Evolutionary conservation across 768 basidiomycete genomes (phyloP).

Genomic region (Tulasnella sp.): DNA sequence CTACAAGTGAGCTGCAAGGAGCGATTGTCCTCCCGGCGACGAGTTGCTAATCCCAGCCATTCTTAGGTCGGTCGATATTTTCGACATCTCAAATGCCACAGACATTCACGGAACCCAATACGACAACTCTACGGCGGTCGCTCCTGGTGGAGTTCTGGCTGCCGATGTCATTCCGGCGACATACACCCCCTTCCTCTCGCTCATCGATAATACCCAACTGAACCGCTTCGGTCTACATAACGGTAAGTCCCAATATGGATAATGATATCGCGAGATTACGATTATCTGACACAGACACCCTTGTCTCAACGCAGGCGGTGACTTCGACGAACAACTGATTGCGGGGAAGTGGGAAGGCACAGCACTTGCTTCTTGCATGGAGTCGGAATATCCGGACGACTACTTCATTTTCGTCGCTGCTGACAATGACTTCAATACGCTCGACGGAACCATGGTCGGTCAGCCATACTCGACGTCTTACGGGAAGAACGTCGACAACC

Average conservation of each 20-base stretch:
- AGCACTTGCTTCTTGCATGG: slow-evolving; percentile 43
- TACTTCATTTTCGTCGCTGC: slow-evolving; percentile 56
- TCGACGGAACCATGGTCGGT: slow-evolving; percentile 40
- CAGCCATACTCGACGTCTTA: slow-evolving; percentile 36
- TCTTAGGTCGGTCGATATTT: slow-evolving; percentile 45
- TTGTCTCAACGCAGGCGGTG: slow-evolving; percentile 30
- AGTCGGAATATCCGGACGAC: slow-evolving; percentile 44
- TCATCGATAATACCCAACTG: slow-evolving; percentile 42
- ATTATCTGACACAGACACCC: background rate
- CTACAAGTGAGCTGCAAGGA: slow-evolving; percentile 35
- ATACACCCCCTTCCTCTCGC: slow-evolving; percentile 46
- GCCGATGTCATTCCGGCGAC: slow-evolving; percentile 38
- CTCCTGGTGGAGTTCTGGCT: slow-evolving; percentile 37
- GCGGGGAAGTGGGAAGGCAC: slow-evolving; percentile 59
- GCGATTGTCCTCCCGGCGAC: background rate
- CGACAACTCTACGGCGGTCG: slow-evolving; percentile 42
- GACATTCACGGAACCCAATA: slow-evolving; percentile 48
- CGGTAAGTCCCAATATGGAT: slow-evolving; percentile 27
- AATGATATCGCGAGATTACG: background rate
- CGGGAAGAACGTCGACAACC: slow-evolving; percentile 46
- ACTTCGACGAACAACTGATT: slow-evolving; percentile 42
- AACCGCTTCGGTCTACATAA: slow-evolving; percentile 54
- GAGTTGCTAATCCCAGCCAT: background rate
- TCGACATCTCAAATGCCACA: slow-evolving; percentile 46
- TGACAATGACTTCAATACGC: slow-evolving; percentile 55